Evolutionary conservation across 192 early-diverging fungal genomes (phyloP), one percentile per base, ranked within the genome.

Genomic region (Coemansia sp.): DNA sequence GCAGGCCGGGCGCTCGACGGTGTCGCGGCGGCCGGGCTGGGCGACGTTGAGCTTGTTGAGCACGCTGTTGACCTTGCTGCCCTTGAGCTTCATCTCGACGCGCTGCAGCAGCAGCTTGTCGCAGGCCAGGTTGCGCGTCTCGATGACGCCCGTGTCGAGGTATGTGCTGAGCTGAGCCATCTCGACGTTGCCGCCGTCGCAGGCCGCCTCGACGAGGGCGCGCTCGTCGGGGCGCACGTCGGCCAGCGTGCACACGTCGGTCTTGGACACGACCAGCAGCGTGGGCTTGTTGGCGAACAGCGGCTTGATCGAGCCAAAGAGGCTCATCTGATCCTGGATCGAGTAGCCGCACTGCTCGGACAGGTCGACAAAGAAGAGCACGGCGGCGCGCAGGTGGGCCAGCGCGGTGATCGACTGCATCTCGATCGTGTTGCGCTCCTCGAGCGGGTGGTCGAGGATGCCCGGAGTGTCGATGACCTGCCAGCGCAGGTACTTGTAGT

Each of bases 401-500:
- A 99, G 86, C 34, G 98, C 98, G 9, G 98, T 99, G 74, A 99
- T 95, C 61, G 95, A 98, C 87, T 99, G 98, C 98, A 99, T 99
- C 85, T 99, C 98, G 70, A 99, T 99, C 36, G 96, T 98, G 85
- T 99, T 99, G 72, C 96, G 89, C 74, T 99, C 90, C 86, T 99
- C 98, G 61, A 99, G 87, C 24, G 98, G 95, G 77, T 98, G 98
- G 85, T 99, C 98, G 51, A 99, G 87, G 77, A 99, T 98, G 62
- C 98, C 98, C 38, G 98, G 98, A 46, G 98, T 99, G 80, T 99
- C 98, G 64, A 99, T 98, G n/a, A 99, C 98, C 83, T 99, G 98
- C 98, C 98, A 99, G 78, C 97, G 86, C 83, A 98, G 86, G 83
- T 99, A 97, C 84, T 94, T 96, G 91, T 98, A 98, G 85, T 99